Conservation (phyloP, 2,329 filamentous ascomycete genomes). For the Talaromyces marneffei region DNA sequence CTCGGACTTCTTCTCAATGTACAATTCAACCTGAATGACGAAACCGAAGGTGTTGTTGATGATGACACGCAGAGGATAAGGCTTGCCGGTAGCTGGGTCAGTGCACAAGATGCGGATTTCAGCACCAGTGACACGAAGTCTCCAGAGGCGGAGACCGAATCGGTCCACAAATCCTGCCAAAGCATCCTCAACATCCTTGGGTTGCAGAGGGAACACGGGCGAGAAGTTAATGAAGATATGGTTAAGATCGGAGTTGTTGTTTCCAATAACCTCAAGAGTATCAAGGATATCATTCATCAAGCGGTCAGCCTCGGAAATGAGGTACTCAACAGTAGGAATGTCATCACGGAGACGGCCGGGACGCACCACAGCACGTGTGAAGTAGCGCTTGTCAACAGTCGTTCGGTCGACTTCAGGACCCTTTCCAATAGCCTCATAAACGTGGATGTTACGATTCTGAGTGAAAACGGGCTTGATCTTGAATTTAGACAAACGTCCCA, state of each 20-base stretch:
- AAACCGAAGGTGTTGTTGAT: constrained; percentile 98
- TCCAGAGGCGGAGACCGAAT: constrained; percentile 91
- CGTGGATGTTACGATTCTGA: constrained; percentile 98
- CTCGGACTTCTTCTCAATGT: constrained; percentile 95
- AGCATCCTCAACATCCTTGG: constrained; percentile 83
- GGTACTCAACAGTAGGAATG: constrained; percentile 96
- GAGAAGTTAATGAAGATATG: constrained; percentile 99
- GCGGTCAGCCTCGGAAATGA: constrained; percentile 93
- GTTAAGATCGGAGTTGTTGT: constrained; percentile 98
- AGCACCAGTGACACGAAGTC: constrained; percentile 90
- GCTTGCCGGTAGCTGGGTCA: constrained; percentile 72
- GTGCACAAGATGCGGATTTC: constrained; percentile 99
- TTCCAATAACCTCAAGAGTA: constrained; percentile 95
- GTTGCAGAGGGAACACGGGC: constrained; percentile 86
- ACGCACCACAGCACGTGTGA: constrained; percentile 90
- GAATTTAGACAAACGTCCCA: constrained; percentile 91
- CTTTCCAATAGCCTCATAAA: constrained; percentile 95
- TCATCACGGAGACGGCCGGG: constrained; percentile 92
- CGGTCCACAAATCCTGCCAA: constrained; percentile 93
- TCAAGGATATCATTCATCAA: constrained; percentile 97
- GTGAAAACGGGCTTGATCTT: constrained; percentile 98
- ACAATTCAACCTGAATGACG: constrained; percentile 95
- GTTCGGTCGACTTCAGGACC: constrained; percentile 74
- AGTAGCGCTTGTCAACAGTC: constrained; percentile 75
- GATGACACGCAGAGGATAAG: constrained; percentile 88